Percentiles rank a stretch among this genome's conserved stretches.
phyloP scores from a whole-genome alignment of 2,329 filamentous ascomycete genomes.

The Aspergillus puulaauensis region DNA sequence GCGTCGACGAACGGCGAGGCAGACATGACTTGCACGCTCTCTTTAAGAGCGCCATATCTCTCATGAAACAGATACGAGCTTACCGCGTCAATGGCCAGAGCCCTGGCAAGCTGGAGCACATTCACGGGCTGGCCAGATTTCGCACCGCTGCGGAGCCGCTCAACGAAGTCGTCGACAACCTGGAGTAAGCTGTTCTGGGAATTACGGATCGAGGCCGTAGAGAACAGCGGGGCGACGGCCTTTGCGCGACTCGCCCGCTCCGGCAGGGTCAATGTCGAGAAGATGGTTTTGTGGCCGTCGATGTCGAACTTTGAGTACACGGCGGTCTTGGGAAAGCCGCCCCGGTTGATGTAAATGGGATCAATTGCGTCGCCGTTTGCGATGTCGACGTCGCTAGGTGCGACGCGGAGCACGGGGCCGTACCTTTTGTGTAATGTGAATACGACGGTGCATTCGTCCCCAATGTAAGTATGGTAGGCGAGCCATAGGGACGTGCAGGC shows the following conservation, averaged over 20 bases:
- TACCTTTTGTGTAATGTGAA: slow-evolving; percentile 33
- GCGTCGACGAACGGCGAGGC: slow-evolving; percentile 54
- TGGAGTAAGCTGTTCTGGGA: slow-evolving; percentile 14
- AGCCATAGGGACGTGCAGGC: slow-evolving; percentile 35
- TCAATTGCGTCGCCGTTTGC: slow-evolving; percentile 47
- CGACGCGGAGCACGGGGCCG: slow-evolving; percentile 38
- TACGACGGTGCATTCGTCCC: slow-evolving; percentile 31
- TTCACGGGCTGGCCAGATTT: slow-evolving; percentile 19
- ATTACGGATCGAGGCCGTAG: slow-evolving; percentile 21
- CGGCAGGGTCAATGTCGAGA: slow-evolving; percentile 46
- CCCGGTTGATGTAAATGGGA: slow-evolving; percentile 52
- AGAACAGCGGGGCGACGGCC: slow-evolving; percentile 52
- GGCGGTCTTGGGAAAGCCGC: slow-evolving; percentile 54
- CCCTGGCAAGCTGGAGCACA: slow-evolving; percentile 50
- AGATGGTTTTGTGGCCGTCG: slow-evolving; percentile 56
- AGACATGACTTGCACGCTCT: slow-evolving; percentile 38
- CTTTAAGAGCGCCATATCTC: slow-evolving; percentile 50
- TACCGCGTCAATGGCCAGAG: slow-evolving; percentile 55
- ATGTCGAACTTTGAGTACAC: slow-evolving; percentile 59
- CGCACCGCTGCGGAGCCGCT: slow-evolving; percentile 17
- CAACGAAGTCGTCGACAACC: slow-evolving; percentile 24
- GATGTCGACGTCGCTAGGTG: slow-evolving; percentile 43
- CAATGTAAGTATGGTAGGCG: slow-evolving; percentile 29
- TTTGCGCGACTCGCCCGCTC: slow-evolving; percentile 51
- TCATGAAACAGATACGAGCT: slow-evolving; percentile 54